Conservation (phyloP, 495 filamentous ascomycete genomes). For the Podospora pseudocomata region DNA sequence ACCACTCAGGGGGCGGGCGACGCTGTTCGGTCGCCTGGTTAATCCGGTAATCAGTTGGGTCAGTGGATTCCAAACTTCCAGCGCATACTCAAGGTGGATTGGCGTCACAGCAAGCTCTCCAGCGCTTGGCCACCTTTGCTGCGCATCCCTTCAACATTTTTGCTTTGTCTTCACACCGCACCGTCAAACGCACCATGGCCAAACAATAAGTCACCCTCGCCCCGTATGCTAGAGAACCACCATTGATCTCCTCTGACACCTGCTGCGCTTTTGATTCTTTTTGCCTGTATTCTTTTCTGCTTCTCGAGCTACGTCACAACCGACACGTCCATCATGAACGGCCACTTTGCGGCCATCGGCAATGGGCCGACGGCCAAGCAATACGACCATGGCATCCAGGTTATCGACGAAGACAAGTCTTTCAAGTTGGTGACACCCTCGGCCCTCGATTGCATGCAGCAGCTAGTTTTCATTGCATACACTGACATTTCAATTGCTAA, state of each 20-base stretch:
- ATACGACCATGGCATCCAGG: conserved; percentile 92
- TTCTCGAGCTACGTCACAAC: not conserved
- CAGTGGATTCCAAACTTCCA: not conserved
- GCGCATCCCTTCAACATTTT: not conserved
- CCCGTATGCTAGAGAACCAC: not conserved
- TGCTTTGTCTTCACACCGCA: not conserved
- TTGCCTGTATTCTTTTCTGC: not conserved
- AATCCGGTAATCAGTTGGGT: conserved; percentile 1
- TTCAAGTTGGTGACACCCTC: conserved; percentile 70
- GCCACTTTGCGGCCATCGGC: conserved; percentile 80
- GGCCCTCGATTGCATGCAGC: not conserved
- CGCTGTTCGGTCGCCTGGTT: not conserved
- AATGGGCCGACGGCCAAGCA: conserved; percentile 60
- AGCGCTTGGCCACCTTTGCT: not conserved
- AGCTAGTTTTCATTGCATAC: not conserved
- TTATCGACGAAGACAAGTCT: conserved; percentile 90
- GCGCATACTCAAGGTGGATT: not conserved
- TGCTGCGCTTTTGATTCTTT: not conserved
- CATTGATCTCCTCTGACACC: not conserved
- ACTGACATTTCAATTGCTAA: conserved; percentile 8
- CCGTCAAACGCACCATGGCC: not conserved
- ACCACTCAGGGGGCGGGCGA: not conserved
- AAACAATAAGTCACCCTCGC: not conserved
- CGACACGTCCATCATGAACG: conserved; percentile 58
- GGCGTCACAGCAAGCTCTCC: not conserved